Base-by-base conservation (phyloP, 2,329 filamentous ascomycete genomes). In the Phaeosphaeriaceae sp. region DNA sequence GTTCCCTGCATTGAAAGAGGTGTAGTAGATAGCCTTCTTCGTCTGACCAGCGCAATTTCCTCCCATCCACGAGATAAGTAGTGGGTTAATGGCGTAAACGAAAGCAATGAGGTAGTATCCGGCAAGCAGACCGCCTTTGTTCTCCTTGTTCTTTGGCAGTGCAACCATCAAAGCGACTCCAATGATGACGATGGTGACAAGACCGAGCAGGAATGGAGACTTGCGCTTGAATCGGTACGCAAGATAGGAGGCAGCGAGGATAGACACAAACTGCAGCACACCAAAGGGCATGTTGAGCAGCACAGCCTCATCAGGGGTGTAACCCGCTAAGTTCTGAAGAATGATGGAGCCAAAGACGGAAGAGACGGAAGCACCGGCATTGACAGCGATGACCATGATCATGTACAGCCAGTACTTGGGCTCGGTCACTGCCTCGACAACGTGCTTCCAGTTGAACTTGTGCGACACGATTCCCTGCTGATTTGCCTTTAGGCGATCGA, bases 401-500 rank as follows among this genome's bases (percentile, higher is more conserved):
- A 69, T 68, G 30, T 66, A 69, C 22, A 69, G 51, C 86, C 85
- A 88, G 3, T 84, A 83, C 72, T 86, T 80, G 1, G 84, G 84
- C 60, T 88, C 86, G 9, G 76, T 54, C 6, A 87, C 68, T 0
- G 85, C 84, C 62, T 88, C 85, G 13, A 83, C 78, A 1, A 90
- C 81, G 57, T 94, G 91, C 19, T 83, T 81, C 80, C 84, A 82
- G 59, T 89, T 89, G 76, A 89, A 90, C 60, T 89, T 83, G 61
- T 87, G 86, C 60, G 86, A 89, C 2, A 88, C 89, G 11, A 90
- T 88, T 1, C 91, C 91, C 60, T 91, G 91, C 74, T 93, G 88
- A 65, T 94, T 94, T 43, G 86, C 83, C 0, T 90, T 85, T 3
- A 94, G 84, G 0, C 91, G 84, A 61, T 92, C 90, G 21, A 92